These are phyloP conservation scores for Entrophospora sp. DNA, from an alignment of 192 early-diverging fungal species.

Conservation along the genomic window DNA sequence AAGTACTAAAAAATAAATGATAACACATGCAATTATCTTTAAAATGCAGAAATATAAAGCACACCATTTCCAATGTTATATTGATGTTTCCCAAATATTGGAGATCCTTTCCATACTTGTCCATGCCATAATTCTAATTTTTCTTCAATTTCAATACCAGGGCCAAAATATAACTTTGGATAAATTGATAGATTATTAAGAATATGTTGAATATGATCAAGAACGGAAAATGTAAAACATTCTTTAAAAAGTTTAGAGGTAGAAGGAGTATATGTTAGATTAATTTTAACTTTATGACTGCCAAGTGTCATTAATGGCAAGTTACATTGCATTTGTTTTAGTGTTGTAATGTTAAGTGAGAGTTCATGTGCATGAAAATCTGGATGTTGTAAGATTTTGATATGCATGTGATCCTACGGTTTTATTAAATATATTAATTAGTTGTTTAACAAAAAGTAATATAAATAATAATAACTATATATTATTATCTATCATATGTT, in stretches of 20 bases:
- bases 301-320: background rate
- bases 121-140: conserved; percentile 9
- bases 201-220: background rate
- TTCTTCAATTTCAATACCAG: background rate
- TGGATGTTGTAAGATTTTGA: background rate
- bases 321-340: background rate
- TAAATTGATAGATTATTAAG: background rate
- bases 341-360: background rate
- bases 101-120: background rate
- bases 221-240: background rate
- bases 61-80: background rate
- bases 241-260: background rate
- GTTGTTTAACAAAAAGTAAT: too few relatives aligned
- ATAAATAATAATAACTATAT: too few relatives aligned
- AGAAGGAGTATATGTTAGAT: background rate
- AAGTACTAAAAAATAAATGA: background rate
- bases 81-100: background rate
- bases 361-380: background rate
- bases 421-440: too few relatives aligned
- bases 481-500: too few relatives aligned
- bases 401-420: background rate
- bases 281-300: background rate
- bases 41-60: background rate
- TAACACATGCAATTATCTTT: background rate
- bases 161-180: background rate